Conservation (phyloP, 768 basidiomycete genomes). For the Leccinum obscurum region DNA sequence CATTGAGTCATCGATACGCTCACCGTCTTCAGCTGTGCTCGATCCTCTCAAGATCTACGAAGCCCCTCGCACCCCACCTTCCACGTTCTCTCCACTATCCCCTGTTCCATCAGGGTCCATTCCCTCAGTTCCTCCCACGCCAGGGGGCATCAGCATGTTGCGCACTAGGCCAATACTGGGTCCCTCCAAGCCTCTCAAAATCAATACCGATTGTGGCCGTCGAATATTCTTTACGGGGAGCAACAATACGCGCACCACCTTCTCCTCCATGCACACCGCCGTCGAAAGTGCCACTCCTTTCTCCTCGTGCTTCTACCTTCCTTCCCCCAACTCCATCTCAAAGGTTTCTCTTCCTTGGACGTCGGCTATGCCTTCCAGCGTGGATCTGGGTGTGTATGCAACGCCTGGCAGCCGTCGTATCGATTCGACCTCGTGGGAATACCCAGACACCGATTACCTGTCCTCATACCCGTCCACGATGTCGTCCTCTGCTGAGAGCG, state of each 20-base stretch:
- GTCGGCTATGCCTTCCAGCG: slow-evolving; percentile 38
- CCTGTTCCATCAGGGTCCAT: slow-evolving; percentile 39
- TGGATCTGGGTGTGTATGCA: slow-evolving; percentile 38
- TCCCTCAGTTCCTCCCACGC: slow-evolving; percentile 58
- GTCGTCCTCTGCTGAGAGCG: slow-evolving; percentile 38
- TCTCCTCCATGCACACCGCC: slow-evolving; percentile 75
- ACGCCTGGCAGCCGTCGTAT: slow-evolving; percentile 51
- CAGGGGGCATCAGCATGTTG: slow-evolving; percentile 48
- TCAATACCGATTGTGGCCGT: slow-evolving; percentile 52
- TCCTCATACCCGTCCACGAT: slow-evolving; percentile 49
- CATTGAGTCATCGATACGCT: slow-evolving; percentile 51
- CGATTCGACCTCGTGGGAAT: slow-evolving; percentile 50
- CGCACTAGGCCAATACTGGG: slow-evolving; percentile 37
- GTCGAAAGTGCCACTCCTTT: slow-evolving; percentile 61
- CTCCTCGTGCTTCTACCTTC: slow-evolving; percentile 56
- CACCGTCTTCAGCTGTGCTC: slow-evolving; percentile 39
- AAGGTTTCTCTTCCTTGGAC: slow-evolving; percentile 37
- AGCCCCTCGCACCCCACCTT: slow-evolving; percentile 49
- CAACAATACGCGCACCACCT: slow-evolving; percentile 44
- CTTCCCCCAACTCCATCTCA: slow-evolving; percentile 43
- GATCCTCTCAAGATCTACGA: slow-evolving; percentile 44
- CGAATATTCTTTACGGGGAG: slow-evolving; percentile 40
- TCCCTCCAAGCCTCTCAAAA: slow-evolving; percentile 49
- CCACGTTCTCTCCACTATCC: slow-evolving; percentile 49
- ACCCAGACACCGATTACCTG: slow-evolving; percentile 46